These are phyloP conservation scores for Grigorovia jiainica DNA, from an alignment of 805 yeast genomes.

Conservation along the genomic window DNA sequence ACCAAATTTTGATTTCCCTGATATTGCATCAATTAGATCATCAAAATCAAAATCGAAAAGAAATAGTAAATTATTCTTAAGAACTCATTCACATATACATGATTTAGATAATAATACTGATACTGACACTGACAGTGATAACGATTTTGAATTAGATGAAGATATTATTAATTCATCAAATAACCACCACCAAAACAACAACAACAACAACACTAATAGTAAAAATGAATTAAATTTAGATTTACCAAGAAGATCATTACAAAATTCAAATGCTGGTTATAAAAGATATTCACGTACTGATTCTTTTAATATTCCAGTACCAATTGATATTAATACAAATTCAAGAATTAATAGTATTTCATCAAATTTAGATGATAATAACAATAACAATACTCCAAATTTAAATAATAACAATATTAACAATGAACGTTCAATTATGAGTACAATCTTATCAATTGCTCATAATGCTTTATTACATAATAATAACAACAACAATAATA, in stretches of 20 bases:
- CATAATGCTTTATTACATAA: constrained; percentile 35
- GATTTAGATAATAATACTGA: constrained; percentile 1
- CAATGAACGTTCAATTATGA: constrained; percentile 30
- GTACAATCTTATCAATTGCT: constrained; percentile 38
- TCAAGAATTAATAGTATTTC: neutral
- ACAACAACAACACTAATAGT: neutral
- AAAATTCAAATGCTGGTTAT: constrained; percentile 15
- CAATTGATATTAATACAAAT: constrained; percentile 8
- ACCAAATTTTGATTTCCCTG: constrained; percentile 16
- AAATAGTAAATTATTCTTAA: constrained; percentile 6
- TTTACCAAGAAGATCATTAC: constrained; percentile 16
- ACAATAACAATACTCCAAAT: neutral
- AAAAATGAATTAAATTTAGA: neutral
- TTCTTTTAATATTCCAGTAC: constrained; percentile 15
- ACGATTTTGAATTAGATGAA: neutral
- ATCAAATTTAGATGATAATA: neutral
- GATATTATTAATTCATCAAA: neutral
- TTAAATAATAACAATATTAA: neutral
- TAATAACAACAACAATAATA: neutral
- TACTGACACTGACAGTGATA: neutral
- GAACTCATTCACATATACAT: neutral
- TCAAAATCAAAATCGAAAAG: constrained; percentile 3
- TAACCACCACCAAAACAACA: neutral
- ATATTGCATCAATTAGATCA: constrained; percentile 18
- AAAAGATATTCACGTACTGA: constrained; percentile 10